Percentiles rank a stretch among this genome's conserved stretches.
phyloP scores from a whole-genome alignment of 495 filamentous ascomycete genomes.

The Xanthoparmelia taractica region DNA sequence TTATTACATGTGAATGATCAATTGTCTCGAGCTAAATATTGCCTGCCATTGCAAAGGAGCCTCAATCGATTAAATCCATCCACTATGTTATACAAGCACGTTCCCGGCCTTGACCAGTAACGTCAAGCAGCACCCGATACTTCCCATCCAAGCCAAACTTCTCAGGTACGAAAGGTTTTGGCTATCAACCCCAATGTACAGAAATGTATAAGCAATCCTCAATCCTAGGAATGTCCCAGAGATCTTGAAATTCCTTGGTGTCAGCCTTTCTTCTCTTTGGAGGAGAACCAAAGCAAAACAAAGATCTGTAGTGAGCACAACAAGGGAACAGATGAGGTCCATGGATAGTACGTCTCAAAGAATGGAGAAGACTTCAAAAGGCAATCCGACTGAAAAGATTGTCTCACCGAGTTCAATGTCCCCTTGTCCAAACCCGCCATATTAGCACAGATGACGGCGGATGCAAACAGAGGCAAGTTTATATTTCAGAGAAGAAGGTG shows the following conservation, averaged over 20 bases:
- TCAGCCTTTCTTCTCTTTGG: neutral
- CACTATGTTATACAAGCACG: too few relatives aligned
- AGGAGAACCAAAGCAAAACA: neutral
- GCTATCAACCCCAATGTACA: slow-evolving; percentile 25
- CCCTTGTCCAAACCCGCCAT: slow-evolving; percentile 29
- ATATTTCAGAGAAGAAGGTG: slow-evolving; percentile 18
- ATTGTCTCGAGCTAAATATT: too few relatives aligned
- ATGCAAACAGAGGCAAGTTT: slow-evolving; percentile 36
- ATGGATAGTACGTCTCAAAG: neutral
- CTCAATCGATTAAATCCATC: too few relatives aligned
- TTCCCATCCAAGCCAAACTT: slow-evolving; percentile 7
- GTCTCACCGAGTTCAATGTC: slow-evolving; percentile 26
- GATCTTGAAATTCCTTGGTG: neutral
- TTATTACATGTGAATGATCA: too few relatives aligned
- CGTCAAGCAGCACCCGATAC: slow-evolving; percentile 15
- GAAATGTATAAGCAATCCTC: slow-evolving; percentile 28
- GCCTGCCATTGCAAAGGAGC: too few relatives aligned
- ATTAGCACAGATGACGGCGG: slow-evolving; percentile 35
- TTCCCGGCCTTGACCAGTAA: slow-evolving; percentile 20
- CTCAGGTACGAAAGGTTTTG: slow-evolving; percentile 5
- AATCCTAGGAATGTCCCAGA: slow-evolving; percentile 26
- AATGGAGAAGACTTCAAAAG: neutral
- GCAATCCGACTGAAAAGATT: neutral
- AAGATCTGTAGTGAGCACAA: neutral
- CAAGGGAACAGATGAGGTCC: neutral